Evolutionary conservation across 495 filamentous ascomycete genomes (phyloP).

Genomic region (Xylaria flabelliformis): DNA sequence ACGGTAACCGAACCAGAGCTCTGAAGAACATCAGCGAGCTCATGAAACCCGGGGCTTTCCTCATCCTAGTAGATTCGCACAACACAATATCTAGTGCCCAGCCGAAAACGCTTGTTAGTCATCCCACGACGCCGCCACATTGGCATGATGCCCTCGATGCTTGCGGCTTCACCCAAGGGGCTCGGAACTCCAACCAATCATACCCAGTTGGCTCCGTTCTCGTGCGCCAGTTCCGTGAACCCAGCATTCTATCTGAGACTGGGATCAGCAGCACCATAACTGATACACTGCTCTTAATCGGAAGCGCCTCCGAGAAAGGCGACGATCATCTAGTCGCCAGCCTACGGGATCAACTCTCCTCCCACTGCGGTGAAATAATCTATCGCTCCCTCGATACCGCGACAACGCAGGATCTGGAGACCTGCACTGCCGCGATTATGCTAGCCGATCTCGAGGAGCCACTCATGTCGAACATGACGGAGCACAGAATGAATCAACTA

Average conservation of each 20-base stretch:
- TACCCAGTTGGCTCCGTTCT: slow-evolving; percentile 42
- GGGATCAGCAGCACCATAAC: slow-evolving; percentile 14
- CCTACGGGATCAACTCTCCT: slow-evolving; percentile 31
- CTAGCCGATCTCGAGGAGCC: slow-evolving; percentile 47
- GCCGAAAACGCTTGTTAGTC: not conserved
- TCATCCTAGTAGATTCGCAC: slow-evolving; percentile 44
- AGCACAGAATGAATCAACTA: slow-evolving; percentile 38
- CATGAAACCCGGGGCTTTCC: slow-evolving; percentile 51
- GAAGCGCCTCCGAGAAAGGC: slow-evolving; percentile 26
- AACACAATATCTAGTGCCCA: not conserved
- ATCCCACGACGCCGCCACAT: slow-evolving; percentile 33
- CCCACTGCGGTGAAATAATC: slow-evolving; percentile 32
- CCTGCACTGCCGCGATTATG: slow-evolving; percentile 43
- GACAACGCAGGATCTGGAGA: slow-evolving; percentile 18
- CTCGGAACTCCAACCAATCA: slow-evolving; percentile 39
- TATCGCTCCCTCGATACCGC: slow-evolving; percentile 34
- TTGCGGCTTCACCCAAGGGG: slow-evolving; percentile 40
- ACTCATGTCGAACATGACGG: slow-evolving; percentile 46
- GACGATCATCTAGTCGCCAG: slow-evolving; percentile 30
- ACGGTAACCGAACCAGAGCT: not conserved
- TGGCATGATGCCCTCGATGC: slow-evolving; percentile 47
- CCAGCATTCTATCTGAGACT: not conserved
- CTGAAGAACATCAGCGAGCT: slow-evolving; percentile 37
- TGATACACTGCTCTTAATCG: slow-evolving; percentile 45
- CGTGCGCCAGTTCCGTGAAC: slow-evolving; percentile 43